These are phyloP conservation scores for Pythium monospermum DNA, from an alignment of 352 stramenopile species.

Conservation along the genomic window DNA sequence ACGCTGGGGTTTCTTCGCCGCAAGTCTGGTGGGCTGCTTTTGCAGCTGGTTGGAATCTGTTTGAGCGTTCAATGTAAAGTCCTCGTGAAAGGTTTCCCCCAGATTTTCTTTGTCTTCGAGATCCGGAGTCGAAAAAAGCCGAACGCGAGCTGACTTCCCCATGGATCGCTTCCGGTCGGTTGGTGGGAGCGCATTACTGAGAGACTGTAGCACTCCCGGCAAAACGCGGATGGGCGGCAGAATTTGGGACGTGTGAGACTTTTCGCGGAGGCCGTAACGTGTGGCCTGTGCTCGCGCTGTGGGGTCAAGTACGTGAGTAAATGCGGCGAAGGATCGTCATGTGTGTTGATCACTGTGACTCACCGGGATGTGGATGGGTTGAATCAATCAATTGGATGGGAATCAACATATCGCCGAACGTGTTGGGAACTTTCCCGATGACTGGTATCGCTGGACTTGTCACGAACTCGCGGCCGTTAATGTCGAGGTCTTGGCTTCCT, in stretches of 20 bases:
- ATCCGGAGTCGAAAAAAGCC: conserved; percentile 16
- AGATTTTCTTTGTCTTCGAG: conserved; percentile 17
- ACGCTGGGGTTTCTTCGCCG: conserved; percentile 26
- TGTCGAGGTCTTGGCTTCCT: conserved; percentile 61
- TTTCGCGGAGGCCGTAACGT: no score
- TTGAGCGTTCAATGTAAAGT: no score
- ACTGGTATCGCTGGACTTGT: conserved; percentile 35
- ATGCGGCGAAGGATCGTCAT: background rate
- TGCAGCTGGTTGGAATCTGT: background rate
- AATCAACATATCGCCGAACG: conserved; percentile 10
- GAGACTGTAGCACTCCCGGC: no score
- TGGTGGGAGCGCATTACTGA: no score
- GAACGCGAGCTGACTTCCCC: conserved; percentile 14
- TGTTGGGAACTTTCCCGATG: conserved; percentile 6
- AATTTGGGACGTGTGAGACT: no score
- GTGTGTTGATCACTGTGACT: background rate
- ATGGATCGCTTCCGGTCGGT: no score
- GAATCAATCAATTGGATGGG: background rate
- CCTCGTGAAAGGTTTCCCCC: background rate
- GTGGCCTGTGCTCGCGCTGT: no score
- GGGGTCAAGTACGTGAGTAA: no score
- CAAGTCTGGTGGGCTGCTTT: background rate
- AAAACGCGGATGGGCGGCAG: no score
- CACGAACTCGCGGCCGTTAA: conserved; percentile 58
- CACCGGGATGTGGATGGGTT: background rate